Evolutionary conservation across 2,329 filamentous ascomycete species (phyloP), one percentile per base, ranked within the genome.

Genomic region (Fusarium kyushuense): DNA sequence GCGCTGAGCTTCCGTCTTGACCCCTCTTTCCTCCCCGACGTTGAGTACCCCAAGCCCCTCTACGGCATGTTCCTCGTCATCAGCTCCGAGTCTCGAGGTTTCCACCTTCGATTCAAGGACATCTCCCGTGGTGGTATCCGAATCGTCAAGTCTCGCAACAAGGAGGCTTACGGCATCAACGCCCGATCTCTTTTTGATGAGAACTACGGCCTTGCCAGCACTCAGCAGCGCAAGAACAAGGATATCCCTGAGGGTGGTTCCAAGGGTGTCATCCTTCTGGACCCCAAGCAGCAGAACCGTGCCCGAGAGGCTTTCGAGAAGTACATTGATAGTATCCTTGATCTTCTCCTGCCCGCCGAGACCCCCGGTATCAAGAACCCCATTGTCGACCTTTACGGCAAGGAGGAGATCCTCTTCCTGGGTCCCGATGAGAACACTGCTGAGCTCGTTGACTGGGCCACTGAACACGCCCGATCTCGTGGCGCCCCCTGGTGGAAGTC

Each of bases 41-140:
- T 94, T 54, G 96, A 99, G 80, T 99, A 99, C 79, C 92, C 96
- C 43, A 93, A 95, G 79, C 93, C 90, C 9, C 85, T 99, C 11
- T 99, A 96, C 74, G 96, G 96, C 69, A 99, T 99, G 96, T 99
- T 99, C 86, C 86, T 99, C 52, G 92, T 99, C 70, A 97, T 99
- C 79, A 94, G 93, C 75, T 95, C 96, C 13, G 96, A 99, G 81
- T 97, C 96, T 76, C 90, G 96, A 69, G 96, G 96, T 35, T 99
- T 99, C 85, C 96, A 99, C 79, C 87, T 99, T 17, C 93, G 96
- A 42, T 99, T 99, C 89, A 90, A 95, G 75, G 96, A 99, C 75
- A 97, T 99, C 76, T 92, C 96, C 52, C 93, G 96, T 77, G 96
- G 96, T 71, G 96, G 96, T 79, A 99, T 99, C 74, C 93, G 96